Evolutionary conservation across 2,329 filamentous ascomycete genomes (phyloP).

Genomic region (Aspergillus ochraceus): DNA sequence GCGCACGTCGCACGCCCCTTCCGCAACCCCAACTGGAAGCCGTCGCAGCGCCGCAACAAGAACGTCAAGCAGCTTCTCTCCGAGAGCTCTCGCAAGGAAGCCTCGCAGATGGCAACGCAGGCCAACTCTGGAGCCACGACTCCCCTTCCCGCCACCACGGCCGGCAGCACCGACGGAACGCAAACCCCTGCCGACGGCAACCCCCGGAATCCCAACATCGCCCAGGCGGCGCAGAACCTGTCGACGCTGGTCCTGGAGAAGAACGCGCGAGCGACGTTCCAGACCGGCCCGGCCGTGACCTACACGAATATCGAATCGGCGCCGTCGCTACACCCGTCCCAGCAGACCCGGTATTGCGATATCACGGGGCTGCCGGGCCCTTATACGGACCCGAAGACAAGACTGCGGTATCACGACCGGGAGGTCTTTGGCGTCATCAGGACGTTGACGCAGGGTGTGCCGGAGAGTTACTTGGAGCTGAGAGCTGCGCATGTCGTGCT

Average conservation of each 20-base stretch:
- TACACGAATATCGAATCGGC: constrained; percentile 98
- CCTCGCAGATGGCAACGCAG: constrained; percentile 80
- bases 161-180: constrained; percentile 41
- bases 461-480: constrained; percentile 85
- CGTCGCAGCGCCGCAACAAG: constrained; percentile 95
- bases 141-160: constrained; percentile 47
- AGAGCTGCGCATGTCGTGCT: constrained; percentile 89
- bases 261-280: constrained; percentile 53
- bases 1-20: constrained; percentile 83
- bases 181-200: constrained; percentile 48
- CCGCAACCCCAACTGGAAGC: constrained; percentile 86
- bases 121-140: constrained; percentile 79
- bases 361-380: constrained; percentile 88
- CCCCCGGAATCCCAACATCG: constrained; percentile 63
- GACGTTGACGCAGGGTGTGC: constrained; percentile 74
- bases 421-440: constrained; percentile 87
- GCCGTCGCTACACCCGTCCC: constrained; percentile 74
- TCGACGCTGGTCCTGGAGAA: constrained; percentile 88
- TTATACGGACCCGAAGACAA: constrained; percentile 93
- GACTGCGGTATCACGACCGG: constrained; percentile 86
- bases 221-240: constrained; percentile 83
- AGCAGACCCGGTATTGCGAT: constrained; percentile 90
- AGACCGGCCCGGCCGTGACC: constrained; percentile 69
- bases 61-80: constrained; percentile 96
- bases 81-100: constrained; percentile 83